These are phyloP conservation scores for Sarocladium strictum DNA, from an alignment of 2,329 filamentous ascomycete genomes.

Conservation along the genomic window DNA sequence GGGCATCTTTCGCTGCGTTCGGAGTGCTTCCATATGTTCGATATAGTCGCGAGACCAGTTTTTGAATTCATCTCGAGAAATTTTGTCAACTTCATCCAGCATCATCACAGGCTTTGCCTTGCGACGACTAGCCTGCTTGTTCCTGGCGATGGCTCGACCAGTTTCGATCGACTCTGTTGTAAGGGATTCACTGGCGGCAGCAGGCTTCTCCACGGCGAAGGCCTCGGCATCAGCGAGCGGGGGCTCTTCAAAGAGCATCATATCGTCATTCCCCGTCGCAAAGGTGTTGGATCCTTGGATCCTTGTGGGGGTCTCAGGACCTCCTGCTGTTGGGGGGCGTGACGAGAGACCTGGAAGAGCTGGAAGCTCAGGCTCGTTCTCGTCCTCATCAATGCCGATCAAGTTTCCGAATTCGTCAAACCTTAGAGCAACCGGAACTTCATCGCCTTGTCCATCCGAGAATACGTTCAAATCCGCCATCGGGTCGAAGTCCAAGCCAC, in stretches of 20 bases:
- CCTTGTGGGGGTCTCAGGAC: neutral
- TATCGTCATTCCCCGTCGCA: slow-evolving; percentile 23
- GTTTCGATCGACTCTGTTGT: slow-evolving; percentile 11
- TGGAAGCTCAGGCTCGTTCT: slow-evolving; percentile 40
- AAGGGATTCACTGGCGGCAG: slow-evolving; percentile 10
- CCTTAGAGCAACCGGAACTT: slow-evolving; percentile 38
- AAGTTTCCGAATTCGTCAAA: slow-evolving; percentile 48
- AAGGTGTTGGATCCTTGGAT: neutral
- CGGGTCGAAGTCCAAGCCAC: slow-evolving; percentile 13
- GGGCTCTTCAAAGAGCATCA: slow-evolving; percentile 31
- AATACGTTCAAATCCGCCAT: slow-evolving; percentile 25
- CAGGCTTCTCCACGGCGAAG: slow-evolving; percentile 21
- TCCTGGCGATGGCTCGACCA: slow-evolving; percentile 13
- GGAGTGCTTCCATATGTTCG: slow-evolving; percentile 46
- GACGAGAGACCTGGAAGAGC: slow-evolving; percentile 22
- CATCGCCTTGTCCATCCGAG: slow-evolving; percentile 33
- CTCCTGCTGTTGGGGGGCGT: slow-evolving; percentile 12
- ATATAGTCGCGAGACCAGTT: slow-evolving; percentile 38
- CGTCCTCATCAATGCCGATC: slow-evolving; percentile 32
- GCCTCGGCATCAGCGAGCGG: slow-evolving; percentile 31
- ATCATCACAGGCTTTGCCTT: slow-evolving; percentile 17
- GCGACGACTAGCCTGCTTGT: slow-evolving; percentile 19
- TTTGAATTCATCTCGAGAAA: slow-evolving; percentile 31
- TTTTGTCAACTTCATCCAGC: slow-evolving; percentile 25
- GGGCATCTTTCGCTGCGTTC: slow-evolving; percentile 19